Base-by-base conservation (phyloP, 345 rosid species). In the Euphorbia lathyris region DNA sequence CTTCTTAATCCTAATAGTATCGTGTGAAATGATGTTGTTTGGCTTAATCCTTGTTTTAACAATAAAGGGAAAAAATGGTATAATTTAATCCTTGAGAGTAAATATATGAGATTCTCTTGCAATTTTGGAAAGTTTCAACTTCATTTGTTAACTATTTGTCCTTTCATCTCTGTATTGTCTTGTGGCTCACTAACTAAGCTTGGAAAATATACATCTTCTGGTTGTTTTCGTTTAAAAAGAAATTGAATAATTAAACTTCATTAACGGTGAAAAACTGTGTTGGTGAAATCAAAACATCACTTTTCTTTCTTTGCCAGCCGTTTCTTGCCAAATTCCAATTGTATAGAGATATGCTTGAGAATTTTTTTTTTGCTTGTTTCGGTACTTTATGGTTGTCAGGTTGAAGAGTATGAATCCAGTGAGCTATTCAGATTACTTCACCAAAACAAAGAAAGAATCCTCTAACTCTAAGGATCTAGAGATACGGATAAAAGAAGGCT, bases 351-450 rank as follows among this genome's bases (percentile, higher is more conserved):
- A 29, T 13, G 7, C 17, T 36, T 71, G 52, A 17, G 47, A 12
- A 34, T 14, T 19, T 27, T n/a, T n/a, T 14, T 19, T 27, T 26
- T 27, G 22, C 11, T 16, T 57, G 19, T 56, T 20, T 65, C 8
- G 30, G 48, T 52, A 13, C 51, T 52, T 7, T 65, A 9, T 65
- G 58, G 19, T n/a, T 51, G 40, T 58, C 36, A 77, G 81, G 72
- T 29, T 81, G 75, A 64, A 74, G 72, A 66, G 26, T 48, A 0
- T 66, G 63, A 34, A 77, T 53, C 72, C 79, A 8, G 72, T 81
- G 64, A 71, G 32, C 66, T 74, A 81, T 34, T 13, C 57, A 22
- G 71, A 73, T n/a, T 34, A 3, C 1, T n/a, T 2, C 42, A 11
- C 42, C 26, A 67, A 38, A 50, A 62, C 23, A 42, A 71, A 71